Base-by-base conservation (phyloP, 148 eudicot species). In the Silene conica region DNA sequence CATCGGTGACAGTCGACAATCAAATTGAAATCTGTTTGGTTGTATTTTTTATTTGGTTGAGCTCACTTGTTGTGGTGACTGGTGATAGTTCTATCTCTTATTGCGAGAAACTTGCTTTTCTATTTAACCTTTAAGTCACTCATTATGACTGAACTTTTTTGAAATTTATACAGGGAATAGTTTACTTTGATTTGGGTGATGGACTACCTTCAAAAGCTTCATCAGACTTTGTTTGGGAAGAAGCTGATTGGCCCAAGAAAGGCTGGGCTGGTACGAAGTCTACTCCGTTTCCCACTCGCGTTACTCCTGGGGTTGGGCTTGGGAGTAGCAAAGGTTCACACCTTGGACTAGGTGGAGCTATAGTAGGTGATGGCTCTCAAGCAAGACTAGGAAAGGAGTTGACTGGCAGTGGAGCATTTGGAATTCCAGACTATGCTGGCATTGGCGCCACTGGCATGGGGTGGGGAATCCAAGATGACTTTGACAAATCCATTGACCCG, bases 211-310 rank as follows among this genome's bases (percentile, higher is more conserved):
- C 43, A 21, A 66, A 70, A 71, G 83, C 85, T 75, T 66, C 82
- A 73, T 84, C 92, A 77, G 78, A 85, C 64, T 85, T 86, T 84
- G 74, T 92, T 76, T 96, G 97, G 99, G 80, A 82, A 63, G 84
- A 89, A 77, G 92, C 91, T 75, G 97, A 92, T 82, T 96, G 99
- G 99, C 99, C 99, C 38, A 83, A 73, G 55, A 85, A 90, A 74
- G 97, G 96, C 41, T 96, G 97, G 96, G 96, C 95, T 71, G 96
- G 91, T 70, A 80, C 89, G 15, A 86, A 86, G 63, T 90, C 91
- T 67, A 81, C 85, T 70, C 94, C 99, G n/a, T 81, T 85, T 79
- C 94, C 96, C 74, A 89, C 94, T 59, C 78, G 86, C 76, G 97
- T 89, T 66, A 85, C 96, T 83, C 91, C 96, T 67, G 96, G 89